Percentiles rank a stretch among this genome's conserved stretches.
These are phyloP conservation scores for Delitschia confertaspora DNA, from an alignment of 495 filamentous ascomycete species.

Conservation along the genomic window DNA sequence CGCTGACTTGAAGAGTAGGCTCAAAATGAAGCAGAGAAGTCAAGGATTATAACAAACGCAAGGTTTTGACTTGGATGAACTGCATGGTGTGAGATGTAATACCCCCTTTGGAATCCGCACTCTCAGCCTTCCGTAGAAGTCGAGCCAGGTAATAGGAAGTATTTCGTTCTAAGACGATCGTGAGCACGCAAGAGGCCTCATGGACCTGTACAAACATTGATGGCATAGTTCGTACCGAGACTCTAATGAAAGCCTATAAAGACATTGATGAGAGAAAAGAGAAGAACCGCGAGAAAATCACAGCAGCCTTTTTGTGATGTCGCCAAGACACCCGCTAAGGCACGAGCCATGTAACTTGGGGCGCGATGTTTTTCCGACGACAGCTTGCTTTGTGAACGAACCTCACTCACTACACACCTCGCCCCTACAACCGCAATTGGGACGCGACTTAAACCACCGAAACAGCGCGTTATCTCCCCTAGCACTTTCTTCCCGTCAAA, in stretches of 20 bases:
- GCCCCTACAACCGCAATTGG: too few species aligned
- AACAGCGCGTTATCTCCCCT: too few species aligned
- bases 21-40: conserved; percentile 81
- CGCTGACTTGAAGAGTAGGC: conserved; percentile 16
- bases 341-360: conserved; percentile 3
- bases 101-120: conserved; percentile 35
- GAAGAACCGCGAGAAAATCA: conserved; percentile 8
- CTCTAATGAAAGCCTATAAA: conserved; percentile 95
- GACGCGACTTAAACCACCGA: too few species aligned
- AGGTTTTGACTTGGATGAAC: too few species aligned
- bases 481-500: too few species aligned
- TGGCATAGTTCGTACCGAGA: conserved; percentile 79
- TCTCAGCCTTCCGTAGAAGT: conserved; percentile 45
- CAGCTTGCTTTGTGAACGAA: too few species aligned
- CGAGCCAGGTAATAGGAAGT: conserved; percentile 60
- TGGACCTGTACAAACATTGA: conserved; percentile 95
- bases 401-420: too few species aligned
- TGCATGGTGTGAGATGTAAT: conserved; percentile 29
- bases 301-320: conserved; percentile 45
- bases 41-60: conserved; percentile 34
- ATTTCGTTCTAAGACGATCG: conserved; percentile 84
- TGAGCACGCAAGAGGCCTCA: conserved; percentile 91
- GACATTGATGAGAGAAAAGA: conserved; percentile 61
- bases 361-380: conserved; percentile 14
- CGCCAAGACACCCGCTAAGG: conserved; percentile 38